Percentiles rank a stretch among this genome's conserved stretches.
Conservation (phyloP, 805 yeast species). For the Danielia oregonensis region DNA sequence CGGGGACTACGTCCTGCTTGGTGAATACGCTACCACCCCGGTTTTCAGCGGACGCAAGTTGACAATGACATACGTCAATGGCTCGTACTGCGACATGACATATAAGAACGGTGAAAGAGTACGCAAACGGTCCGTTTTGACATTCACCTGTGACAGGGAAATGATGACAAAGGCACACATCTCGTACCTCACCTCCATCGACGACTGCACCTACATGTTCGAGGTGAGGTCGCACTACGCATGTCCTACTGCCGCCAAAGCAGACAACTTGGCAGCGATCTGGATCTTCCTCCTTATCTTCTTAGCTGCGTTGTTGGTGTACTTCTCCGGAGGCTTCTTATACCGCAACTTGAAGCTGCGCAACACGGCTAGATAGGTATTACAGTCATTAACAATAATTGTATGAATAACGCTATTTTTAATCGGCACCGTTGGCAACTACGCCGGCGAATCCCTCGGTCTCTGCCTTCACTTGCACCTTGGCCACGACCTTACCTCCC, state of each 20-base stretch:
- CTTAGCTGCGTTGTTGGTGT: conserved; percentile 40
- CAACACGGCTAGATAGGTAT: no score
- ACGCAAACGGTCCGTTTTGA: conserved; percentile 60
- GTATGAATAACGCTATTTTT: conserved; percentile 1
- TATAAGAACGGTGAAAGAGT: conserved; percentile 43
- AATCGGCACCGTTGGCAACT: conserved; percentile 11
- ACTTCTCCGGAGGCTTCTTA: conserved; percentile 36
- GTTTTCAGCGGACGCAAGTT: conserved; percentile 68
- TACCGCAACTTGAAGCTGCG: conserved; percentile 18
- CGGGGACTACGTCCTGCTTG: conserved; percentile 51
- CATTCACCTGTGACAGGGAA: conserved; percentile 78
- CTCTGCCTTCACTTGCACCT: conserved; percentile 49
- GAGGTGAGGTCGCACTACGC: conserved; percentile 84
- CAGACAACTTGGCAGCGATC: conserved; percentile 18
- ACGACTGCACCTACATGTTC: conserved; percentile 79
- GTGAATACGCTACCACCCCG: conserved; percentile 59
- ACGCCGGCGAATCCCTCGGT: conserved; percentile 27
- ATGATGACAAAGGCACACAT: conserved; percentile 61
- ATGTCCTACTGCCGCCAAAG: conserved; percentile 58
- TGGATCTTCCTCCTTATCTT: conserved; percentile 58
- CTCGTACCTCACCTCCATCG: conserved; percentile 63
- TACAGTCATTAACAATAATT: not conserved
- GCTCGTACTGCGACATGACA: conserved; percentile 51
- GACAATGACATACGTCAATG: conserved; percentile 65
- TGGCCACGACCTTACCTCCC: conserved; percentile 58